Percentiles rank a stretch among this genome's conserved stretches.
Conservation (phyloP, 2,329 filamentous ascomycete species). For the Cladosporium sp. region DNA sequence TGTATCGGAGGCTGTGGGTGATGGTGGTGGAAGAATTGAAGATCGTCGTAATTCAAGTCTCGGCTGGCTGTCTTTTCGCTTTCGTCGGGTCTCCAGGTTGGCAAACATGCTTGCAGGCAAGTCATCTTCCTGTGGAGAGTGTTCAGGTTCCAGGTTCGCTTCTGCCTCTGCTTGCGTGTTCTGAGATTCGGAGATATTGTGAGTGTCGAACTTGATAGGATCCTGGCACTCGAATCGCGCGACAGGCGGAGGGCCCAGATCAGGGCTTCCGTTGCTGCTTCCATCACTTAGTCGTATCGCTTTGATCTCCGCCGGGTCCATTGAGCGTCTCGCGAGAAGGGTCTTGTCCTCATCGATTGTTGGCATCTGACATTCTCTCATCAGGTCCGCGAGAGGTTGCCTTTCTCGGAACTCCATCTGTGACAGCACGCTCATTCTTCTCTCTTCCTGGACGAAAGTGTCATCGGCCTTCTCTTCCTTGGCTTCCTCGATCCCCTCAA, state of each 20-base stretch:
- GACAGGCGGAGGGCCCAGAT: constrained; percentile 58
- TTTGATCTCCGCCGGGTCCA: constrained; percentile 59
- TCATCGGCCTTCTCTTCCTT: constrained; percentile 17
- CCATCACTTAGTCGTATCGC: constrained; percentile 48
- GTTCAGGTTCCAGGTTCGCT: constrained; percentile 6
- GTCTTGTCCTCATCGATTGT: constrained; percentile 66
- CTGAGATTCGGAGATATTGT: constrained; percentile 4
- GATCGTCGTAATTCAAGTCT: constrained; percentile 39
- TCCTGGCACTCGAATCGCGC: constrained; percentile 50
- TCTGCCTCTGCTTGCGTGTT: constrained; percentile 16
- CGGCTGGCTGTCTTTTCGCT: constrained; percentile 48
- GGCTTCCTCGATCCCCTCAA: constrained; percentile 58
- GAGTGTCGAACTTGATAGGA: constrained; percentile 42
- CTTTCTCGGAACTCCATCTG: constrained; percentile 26
- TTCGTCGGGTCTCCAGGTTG: constrained; percentile 51
- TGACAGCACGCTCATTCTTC: constrained; percentile 13
- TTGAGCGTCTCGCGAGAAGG: constrained; percentile 60
- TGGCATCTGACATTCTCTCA: constrained; percentile 47
- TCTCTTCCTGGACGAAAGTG: constrained; percentile 14
- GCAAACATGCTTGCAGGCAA: constrained; percentile 37
- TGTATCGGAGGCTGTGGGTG: constrained; percentile 34
- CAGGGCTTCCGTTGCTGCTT: constrained; percentile 57
- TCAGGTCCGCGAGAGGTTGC: constrained; percentile 28
- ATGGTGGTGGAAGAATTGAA: constrained; percentile 38
- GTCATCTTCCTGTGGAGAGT: constrained; percentile 24